Conservation (phyloP, 2,329 filamentous ascomycete species). For the Trichoderma semiorbis region DNA sequence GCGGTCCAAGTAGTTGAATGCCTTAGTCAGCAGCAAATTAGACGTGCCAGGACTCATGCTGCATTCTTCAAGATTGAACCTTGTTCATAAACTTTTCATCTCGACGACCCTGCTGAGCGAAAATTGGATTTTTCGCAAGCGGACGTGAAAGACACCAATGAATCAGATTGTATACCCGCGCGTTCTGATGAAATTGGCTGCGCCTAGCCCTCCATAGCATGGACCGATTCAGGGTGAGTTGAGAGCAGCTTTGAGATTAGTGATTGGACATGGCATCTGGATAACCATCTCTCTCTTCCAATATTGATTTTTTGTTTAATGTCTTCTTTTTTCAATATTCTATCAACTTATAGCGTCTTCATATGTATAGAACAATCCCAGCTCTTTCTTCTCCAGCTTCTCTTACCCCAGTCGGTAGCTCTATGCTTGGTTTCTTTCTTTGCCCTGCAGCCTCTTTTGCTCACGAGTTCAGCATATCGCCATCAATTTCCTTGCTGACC, state of each 20-base stretch:
- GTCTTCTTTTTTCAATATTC: not conserved
- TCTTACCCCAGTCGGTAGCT: not conserved
- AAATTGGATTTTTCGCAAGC: not conserved
- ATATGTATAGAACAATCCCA: not conserved
- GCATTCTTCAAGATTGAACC: not conserved
- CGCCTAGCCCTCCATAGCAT: conserved; percentile 20
- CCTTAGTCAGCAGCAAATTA: not conserved
- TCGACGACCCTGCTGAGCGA: not conserved
- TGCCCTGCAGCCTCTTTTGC: not conserved
- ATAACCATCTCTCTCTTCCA: not conserved
- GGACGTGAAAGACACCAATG: not conserved
- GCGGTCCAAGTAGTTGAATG: not conserved
- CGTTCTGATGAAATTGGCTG: not conserved
- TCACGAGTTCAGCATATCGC: not conserved
- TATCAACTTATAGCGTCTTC: not conserved
- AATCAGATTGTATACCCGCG: not conserved
- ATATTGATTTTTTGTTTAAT: not conserved
- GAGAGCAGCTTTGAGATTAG: not conserved
- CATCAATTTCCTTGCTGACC: not conserved
- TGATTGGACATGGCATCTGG: not conserved
- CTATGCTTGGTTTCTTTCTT: not conserved
- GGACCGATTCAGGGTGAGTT: conserved; percentile 25
- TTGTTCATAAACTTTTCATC: not conserved
- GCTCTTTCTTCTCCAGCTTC: not conserved
- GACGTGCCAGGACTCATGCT: not conserved